phyloP scores from a whole-genome alignment of 805 yeast genomes.

The Ogataea sp. region DNA sequence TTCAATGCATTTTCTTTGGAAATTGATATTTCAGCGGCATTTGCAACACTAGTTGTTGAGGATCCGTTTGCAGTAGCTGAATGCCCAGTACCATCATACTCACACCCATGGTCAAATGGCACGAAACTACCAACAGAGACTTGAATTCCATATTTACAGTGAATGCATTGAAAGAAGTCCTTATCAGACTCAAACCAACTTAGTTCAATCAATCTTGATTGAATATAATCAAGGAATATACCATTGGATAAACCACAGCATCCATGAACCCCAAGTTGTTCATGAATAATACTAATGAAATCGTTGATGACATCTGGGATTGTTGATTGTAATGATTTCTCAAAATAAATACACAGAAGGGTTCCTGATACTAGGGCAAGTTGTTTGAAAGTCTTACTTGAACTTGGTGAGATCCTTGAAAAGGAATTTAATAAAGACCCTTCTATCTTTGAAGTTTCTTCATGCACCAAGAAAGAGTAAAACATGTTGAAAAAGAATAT shows the following conservation, averaged over 20 bases:
- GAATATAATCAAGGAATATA: constrained; percentile 50
- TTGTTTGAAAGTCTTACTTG: constrained; percentile 40
- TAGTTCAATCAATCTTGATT: constrained; percentile 40
- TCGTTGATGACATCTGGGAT: constrained; percentile 26
- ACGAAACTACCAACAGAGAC: constrained; percentile 50
- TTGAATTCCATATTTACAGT: constrained; percentile 68
- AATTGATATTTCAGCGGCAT: constrained; percentile 11
- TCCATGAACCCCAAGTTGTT: constrained; percentile 58
- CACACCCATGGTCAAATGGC: constrained; percentile 56
- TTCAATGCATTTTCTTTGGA: constrained; percentile 14
- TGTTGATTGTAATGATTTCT: background rate
- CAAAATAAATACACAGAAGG: constrained; percentile 30
- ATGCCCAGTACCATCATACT: constrained; percentile 21
- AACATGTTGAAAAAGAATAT: constrained; percentile 31
- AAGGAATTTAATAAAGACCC: constrained; percentile 31
- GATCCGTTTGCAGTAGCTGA: background rate
- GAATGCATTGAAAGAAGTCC: constrained; percentile 68
- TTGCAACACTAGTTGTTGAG: background rate
- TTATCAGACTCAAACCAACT: constrained; percentile 42
- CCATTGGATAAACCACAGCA: constrained; percentile 66
- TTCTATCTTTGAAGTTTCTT: constrained; percentile 33
- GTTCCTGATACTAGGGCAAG: constrained; percentile 31
- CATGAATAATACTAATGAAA: constrained; percentile 56
- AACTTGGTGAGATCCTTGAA: constrained; percentile 30
- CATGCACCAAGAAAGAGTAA: constrained; percentile 44